These are phyloP conservation scores for Thecaphora thlaspeos DNA, from an alignment of 1,284 basidiomycete species.

Conservation along the genomic window DNA sequence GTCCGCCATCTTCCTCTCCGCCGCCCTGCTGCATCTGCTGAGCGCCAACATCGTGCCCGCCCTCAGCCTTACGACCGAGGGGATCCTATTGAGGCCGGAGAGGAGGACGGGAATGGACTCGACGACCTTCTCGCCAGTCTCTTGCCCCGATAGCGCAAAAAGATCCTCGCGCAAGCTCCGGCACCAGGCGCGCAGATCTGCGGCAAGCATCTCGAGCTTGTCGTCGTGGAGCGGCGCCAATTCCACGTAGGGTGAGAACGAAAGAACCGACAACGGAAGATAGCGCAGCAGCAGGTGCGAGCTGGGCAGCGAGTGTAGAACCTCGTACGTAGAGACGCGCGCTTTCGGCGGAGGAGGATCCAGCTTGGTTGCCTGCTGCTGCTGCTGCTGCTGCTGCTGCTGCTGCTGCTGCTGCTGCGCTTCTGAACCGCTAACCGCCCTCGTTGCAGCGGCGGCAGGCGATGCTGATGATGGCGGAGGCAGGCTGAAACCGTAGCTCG, in stretches of 20 bases:
- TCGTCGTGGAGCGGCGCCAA: background rate
- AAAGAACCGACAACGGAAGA: slow-evolving; percentile 16
- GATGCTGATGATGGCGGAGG: slow-evolving; percentile 2
- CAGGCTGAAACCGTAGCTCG: slow-evolving; percentile 13
- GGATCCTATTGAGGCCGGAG: background rate
- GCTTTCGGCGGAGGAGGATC: background rate
- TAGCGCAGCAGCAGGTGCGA: slow-evolving; percentile 21
- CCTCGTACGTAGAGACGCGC: slow-evolving; percentile 15
- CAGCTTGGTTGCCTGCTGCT: background rate
- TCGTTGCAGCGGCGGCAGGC: too few species aligned
- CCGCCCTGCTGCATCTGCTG: background rate
- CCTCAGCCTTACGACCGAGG: background rate
- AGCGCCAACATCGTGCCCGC: background rate
- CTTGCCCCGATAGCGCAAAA: background rate
- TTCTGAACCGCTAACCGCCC: background rate
- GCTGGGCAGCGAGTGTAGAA: slow-evolving; percentile 23
- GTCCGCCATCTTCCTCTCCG: background rate
- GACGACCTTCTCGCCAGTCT: background rate
- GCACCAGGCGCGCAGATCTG: background rate
- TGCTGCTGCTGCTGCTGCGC: background rate
- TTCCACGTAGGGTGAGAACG: slow-evolving; percentile 18
- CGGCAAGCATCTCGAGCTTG: background rate
- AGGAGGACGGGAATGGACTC: background rate
- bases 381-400: background rate
- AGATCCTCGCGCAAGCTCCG: background rate